Percentiles rank a stretch among this genome's conserved stretches.
These are phyloP conservation scores for Stemphylium lycopersici DNA, from an alignment of 2,329 filamentous ascomycete species.

Conservation along the genomic window DNA sequence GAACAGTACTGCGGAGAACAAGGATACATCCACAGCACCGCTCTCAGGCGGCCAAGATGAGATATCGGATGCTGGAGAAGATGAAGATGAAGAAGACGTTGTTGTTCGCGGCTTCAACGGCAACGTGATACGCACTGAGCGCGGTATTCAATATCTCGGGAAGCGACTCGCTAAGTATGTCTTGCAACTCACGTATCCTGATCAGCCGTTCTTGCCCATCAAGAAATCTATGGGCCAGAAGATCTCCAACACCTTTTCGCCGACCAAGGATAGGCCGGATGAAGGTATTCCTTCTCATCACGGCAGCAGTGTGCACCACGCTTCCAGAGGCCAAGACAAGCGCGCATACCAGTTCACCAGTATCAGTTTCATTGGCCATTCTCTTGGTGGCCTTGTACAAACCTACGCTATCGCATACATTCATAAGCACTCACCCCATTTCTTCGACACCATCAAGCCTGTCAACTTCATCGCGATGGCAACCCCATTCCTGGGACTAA, in stretches of 20 bases:
- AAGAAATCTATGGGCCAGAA: constrained; percentile 60
- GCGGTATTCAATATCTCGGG: constrained; percentile 94
- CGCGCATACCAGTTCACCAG: constrained; percentile 84
- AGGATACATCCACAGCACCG: constrained; percentile 51
- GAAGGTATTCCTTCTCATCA: constrained; percentile 61
- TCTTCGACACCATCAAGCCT: constrained; percentile 84
- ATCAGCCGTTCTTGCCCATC: constrained; percentile 82
- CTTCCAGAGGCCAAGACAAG: constrained; percentile 52
- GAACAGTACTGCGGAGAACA: constrained; percentile 4
- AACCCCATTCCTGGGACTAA: constrained; percentile 86
- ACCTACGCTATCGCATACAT: constrained; percentile 97
- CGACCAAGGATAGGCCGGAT: constrained; percentile 49
- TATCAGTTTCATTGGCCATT: constrained; percentile 94
- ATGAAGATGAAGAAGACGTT: constrained; percentile 80
- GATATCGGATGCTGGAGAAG: constrained; percentile 53
- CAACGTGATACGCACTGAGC: constrained; percentile 89
- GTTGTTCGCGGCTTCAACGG: constrained; percentile 89
- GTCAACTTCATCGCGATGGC: constrained; percentile 91
- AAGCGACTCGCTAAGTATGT: constrained; percentile 93
- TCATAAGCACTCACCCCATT: constrained; percentile 89
- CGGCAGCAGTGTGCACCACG: constrained; percentile 65
- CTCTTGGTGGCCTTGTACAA: constrained; percentile 86
- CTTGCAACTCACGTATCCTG: constrained; percentile 87
- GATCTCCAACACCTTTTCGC: constrained; percentile 55
- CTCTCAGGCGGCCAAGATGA: constrained; percentile 59